Base-by-base conservation (phyloP, 1,139 yeast species). In the Casaregolazyma lundiana region DNA sequence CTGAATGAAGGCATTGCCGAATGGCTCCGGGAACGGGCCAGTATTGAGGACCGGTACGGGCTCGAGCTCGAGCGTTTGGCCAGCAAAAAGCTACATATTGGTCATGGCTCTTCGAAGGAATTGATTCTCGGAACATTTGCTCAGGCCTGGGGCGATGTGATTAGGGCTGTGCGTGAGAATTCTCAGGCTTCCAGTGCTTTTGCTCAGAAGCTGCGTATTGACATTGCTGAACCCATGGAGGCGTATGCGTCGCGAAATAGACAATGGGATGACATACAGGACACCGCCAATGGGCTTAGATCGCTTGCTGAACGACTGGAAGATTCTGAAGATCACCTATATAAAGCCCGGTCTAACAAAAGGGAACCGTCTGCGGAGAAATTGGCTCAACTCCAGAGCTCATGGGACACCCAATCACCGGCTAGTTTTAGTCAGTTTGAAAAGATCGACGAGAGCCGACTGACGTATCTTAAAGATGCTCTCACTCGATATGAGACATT, bases 371-470 rank as follows among this genome's bases (percentile, higher is more conserved):
- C 62, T 4, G 58, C 58, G 42, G 46, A 50, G 17, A 41, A 50
- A 11, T 52, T 61, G 17, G 59, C 57, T 19, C 60, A 61, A 41
- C 48, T 46, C 15, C 54, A 61, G 19, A 53, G 57, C 35, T 64
- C 65, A 43, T 89, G 96, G 95, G 83, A 80, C 53, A 71, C 77
- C 49, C 81, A 82, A 62, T 92, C 95, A 0, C 94, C 96, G 1
- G 80, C 75, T 53, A 77, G 84, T 35, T 83, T 87, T 61, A 85
- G 83, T 56, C 79, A 79, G 57, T 81, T 89, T 63, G 95, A 88
- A 64, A 73, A 72, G 52, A 81, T 82, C 55, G 96, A 90, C 63
- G 75, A 71, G 50, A 71, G 71, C 51, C 81, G 95, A 61, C 73
- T 85, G 51, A 76, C 77, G 46, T 70, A 81, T 58, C 65, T 88